Base-by-base conservation (phyloP, 306 rosid species). In the Quercus aquifolioides region DNA sequence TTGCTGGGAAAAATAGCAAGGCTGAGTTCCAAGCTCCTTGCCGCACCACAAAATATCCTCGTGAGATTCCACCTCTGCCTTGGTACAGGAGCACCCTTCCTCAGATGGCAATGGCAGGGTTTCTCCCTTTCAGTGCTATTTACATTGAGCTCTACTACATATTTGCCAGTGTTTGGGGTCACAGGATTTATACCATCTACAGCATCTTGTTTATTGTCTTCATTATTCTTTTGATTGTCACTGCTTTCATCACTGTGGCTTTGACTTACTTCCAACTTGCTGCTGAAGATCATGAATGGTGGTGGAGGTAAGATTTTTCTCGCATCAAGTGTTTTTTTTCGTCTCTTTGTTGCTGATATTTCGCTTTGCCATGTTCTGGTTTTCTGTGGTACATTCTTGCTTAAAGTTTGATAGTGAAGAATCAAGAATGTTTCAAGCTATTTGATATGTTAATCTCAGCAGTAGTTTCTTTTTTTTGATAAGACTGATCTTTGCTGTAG, bases 211-310 rank as follows among this genome's bases (percentile, higher is more conserved):
- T 92, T 82, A 94, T 94, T 28, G 98, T 94, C 82, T 94, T 94
- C 77, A 89, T 94, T 72, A 94, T 94, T 85, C 97, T 94, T 79
- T 79, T 94, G 90, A 91, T 92, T 80, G 98, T 94, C 86, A 94
- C 98, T 71, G 98, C 98, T 82, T 94, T 94, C 80, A 94, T 92
- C 80, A 94, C 98, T 69, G 98, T 94, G 88, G 98, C 98, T 74
- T 80, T 94, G 93, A 94, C 98, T 62, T 94, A 94, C 87, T 94
- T 94, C 79, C 98, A 94, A 88, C 97, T 94, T 79, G 94, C 98
- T 79, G 97, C 98, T n/a, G 98, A 94, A 87, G 98, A 94, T 84
- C 98, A 94, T 82, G 97, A 86, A 87, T 94, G 98, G 98, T 94
- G 98, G 98, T 94, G 98, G 97, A 94, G 98, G 98, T 94, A 88